A percentile compares a stretch with the other conserved stretches of the same genome.
Evolutionary conservation across 495 filamentous ascomycete genomes (phyloP).

Genomic region (Neurospora cerealis): DNA sequence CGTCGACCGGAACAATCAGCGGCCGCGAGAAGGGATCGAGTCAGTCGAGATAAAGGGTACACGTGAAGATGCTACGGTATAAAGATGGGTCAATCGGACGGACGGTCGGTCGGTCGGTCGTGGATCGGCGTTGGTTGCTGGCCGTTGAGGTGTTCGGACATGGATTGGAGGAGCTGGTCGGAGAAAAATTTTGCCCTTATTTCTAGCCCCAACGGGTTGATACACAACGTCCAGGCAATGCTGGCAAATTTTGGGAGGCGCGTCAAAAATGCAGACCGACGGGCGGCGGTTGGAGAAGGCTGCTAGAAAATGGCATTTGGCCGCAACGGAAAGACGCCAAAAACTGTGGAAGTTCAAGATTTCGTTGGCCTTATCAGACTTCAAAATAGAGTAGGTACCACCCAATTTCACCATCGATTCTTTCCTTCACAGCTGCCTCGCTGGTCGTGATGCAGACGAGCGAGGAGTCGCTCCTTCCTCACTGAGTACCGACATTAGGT

Average conservation of each 20-base stretch:
- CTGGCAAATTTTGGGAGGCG: not conserved
- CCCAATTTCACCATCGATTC: not conserved
- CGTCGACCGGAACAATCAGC: not conserved
- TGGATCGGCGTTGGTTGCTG: constrained; percentile 7
- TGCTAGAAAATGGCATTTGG: not conserved
- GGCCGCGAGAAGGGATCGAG: not conserved
- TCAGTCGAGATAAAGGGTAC: not conserved
- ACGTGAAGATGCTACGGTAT: not conserved
- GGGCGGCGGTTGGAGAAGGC: not conserved
- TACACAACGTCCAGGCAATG: constrained; percentile 27
- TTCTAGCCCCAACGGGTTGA: constrained; percentile 34
- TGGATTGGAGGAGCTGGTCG: constrained; percentile 14
- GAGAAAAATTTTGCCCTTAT: constrained; percentile 37
- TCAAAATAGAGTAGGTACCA: not conserved
- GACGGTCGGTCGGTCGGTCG: not conserved
- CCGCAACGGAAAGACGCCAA: not conserved
- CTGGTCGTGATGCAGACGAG: not conserved
- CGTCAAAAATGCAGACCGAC: not conserved
- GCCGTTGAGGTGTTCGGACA: constrained; percentile 5
- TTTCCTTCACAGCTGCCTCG: not conserved
- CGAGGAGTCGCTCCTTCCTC: not conserved
- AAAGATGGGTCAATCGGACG: not conserved
- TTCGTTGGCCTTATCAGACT: not conserved
- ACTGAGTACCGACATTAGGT: not conserved
- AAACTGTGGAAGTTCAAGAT: not conserved